Percentiles rank a stretch among this genome's conserved stretches.
phyloP scores from a whole-genome alignment of 2,329 filamentous ascomycete genomes.

The Talaromyces sp. region DNA sequence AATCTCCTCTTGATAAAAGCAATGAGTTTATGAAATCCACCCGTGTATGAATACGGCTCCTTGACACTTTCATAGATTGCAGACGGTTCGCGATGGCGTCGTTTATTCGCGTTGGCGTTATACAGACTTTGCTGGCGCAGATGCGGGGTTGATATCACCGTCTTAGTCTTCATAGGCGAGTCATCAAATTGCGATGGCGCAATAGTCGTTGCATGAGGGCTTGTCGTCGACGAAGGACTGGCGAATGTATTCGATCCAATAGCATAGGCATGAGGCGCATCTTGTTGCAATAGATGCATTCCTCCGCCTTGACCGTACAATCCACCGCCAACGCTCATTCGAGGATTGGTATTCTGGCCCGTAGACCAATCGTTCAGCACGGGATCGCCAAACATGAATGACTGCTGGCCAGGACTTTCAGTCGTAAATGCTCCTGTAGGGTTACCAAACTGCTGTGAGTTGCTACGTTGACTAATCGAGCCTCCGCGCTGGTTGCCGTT shows the following conservation, averaged over 20 bases:
- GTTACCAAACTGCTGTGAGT: constrained; percentile 42
- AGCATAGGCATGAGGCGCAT: constrained; percentile 58
- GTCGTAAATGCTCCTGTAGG: constrained; percentile 40
- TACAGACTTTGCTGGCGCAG: constrained; percentile 42
- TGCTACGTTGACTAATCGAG: constrained; percentile 44
- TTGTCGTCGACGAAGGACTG: constrained; percentile 59
- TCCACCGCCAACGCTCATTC: constrained; percentile 33
- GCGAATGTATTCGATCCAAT: constrained; percentile 58
- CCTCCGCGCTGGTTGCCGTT: constrained; percentile 44
- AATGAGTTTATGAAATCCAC: constrained; percentile 84
- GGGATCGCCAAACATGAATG: constrained; percentile 49
- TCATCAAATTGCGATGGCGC: constrained; percentile 32
- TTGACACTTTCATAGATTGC: constrained; percentile 86
- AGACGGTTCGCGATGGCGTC: constrained; percentile 68
- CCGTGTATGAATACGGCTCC: constrained; percentile 87
- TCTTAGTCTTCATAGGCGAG: constrained; percentile 35
- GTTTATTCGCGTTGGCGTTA: constrained; percentile 39
- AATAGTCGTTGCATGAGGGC: constrained; percentile 49
- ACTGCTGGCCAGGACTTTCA: constrained; percentile 46
- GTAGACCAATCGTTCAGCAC: constrained; percentile 48
- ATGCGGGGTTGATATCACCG: constrained; percentile 44
- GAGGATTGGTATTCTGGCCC: constrained; percentile 29
- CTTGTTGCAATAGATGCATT: constrained; percentile 43
- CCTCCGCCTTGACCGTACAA: constrained; percentile 38
- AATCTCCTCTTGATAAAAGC: constrained; percentile 77